A percentile compares a stretch with the other conserved stretches of the same genome.
Conservation (phyloP, 768 basidiomycete species). For the Jaapia argillacea region DNA sequence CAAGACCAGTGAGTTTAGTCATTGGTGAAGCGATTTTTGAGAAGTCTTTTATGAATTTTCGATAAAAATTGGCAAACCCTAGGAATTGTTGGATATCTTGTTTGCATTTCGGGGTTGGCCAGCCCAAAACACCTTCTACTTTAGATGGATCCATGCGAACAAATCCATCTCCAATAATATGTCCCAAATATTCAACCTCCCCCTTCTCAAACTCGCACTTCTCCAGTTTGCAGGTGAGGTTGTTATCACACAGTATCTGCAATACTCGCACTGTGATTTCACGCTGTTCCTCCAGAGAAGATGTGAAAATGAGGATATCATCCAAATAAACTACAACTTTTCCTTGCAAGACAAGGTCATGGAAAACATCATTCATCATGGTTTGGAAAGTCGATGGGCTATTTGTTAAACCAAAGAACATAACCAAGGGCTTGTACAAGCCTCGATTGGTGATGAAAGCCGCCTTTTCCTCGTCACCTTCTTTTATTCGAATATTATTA, state of each 20-base stretch:
- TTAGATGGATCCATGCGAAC: constrained; percentile 16
- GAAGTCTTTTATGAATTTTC: not conserved
- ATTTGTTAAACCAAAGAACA: constrained; percentile 21
- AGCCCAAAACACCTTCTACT: constrained; percentile 13
- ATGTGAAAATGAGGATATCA: constrained; percentile 21
- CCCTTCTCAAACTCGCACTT: constrained; percentile 11
- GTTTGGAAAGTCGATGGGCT: constrained; percentile 17
- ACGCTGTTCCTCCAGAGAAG: constrained; percentile 8
- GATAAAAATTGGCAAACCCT: constrained; percentile 9
- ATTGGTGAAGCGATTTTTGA: not conserved
- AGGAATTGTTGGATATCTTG: constrained; percentile 17
- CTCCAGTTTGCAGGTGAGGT: constrained; percentile 9
- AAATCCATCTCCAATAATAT: constrained; percentile 8
- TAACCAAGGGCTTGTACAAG: constrained; percentile 18
- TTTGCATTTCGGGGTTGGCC: constrained; percentile 15
- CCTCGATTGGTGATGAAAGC: constrained; percentile 23
- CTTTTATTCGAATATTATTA: constrained; percentile 24
- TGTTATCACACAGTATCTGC: constrained; percentile 9
- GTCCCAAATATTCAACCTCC: constrained; percentile 12
- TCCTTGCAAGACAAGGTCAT: constrained; percentile 16
- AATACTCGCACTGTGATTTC: constrained; percentile 10
- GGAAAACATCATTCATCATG: constrained; percentile 17
- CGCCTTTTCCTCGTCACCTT: constrained; percentile 34
- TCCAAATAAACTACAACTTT: constrained; percentile 22
- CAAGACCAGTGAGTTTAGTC: not conserved